Conservation (phyloP, 257 asterid genomes). For the Eustoma russellianum region DNA sequence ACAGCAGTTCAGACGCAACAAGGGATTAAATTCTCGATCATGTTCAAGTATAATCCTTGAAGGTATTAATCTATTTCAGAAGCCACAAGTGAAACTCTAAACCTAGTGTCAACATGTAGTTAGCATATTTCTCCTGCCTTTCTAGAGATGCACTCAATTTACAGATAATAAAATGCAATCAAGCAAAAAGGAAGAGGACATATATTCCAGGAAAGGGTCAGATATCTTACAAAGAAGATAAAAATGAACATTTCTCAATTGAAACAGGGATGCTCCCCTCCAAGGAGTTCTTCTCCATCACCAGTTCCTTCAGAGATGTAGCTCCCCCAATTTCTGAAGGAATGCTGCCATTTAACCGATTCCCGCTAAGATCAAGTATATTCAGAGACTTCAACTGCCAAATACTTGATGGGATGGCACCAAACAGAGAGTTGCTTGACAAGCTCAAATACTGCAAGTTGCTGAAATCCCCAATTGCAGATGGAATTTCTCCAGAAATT, state of each 20-base stretch:
- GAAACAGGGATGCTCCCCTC: slow-evolving; percentile 40
- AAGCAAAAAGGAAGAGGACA: too few relatives aligned
- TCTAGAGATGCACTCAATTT: too few relatives aligned
- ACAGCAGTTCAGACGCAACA: too few relatives aligned
- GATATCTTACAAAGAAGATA: slow-evolving; percentile 57
- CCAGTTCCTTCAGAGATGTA: slow-evolving; percentile 45
- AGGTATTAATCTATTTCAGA: too few relatives aligned
- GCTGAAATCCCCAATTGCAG: slow-evolving; percentile 43
- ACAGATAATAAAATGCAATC: too few relatives aligned
- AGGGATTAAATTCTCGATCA: too few relatives aligned
- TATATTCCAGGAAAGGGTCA: background rate
- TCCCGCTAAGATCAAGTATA: slow-evolving; percentile 61
- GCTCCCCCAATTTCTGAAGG: slow-evolving; percentile 48
- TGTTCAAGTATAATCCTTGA: too few relatives aligned
- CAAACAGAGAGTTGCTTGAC: slow-evolving; percentile 47
- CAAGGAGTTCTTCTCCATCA: slow-evolving; percentile 45
- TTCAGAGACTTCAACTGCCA: slow-evolving; percentile 35
- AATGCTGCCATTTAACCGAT: slow-evolving; percentile 52
- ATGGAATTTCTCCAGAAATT: slow-evolving; percentile 52
- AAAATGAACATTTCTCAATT: slow-evolving; percentile 51
- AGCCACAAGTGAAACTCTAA: too few relatives aligned
- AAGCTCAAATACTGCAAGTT: slow-evolving; percentile 48
- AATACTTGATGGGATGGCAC: slow-evolving; percentile 46
- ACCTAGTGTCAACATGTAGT: too few relatives aligned
- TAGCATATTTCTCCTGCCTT: too few relatives aligned